These are phyloP conservation scores for Chlamydomonas sp. DNA, from an alignment of 139 green algal genomes.

Conservation along the genomic window DNA sequence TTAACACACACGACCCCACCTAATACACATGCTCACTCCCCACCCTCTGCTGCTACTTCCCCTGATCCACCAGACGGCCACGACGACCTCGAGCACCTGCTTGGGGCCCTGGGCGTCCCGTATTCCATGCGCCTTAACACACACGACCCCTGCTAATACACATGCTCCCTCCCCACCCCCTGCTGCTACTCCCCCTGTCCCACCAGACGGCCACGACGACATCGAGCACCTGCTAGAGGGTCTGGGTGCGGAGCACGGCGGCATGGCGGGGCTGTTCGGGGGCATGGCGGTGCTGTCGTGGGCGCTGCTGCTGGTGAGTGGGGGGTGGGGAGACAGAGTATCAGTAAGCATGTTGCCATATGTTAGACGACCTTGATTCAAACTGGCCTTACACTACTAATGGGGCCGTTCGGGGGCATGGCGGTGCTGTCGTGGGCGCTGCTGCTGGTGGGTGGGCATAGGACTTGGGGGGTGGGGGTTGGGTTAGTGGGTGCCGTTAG, in stretches of 20 bases:
- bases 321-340: not conserved
- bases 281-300: conserved; percentile 25
- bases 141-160: too few species aligned
- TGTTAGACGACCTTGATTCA: too few species aligned
- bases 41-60: not conserved
- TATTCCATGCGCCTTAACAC: not conserved
- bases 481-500: too few species aligned
- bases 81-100: conserved; percentile 32
- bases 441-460: too few species aligned
- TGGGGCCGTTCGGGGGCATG: too few species aligned
- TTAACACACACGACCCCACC: too few species aligned
- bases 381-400: too few species aligned
- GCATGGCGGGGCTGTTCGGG: conserved; percentile 21
- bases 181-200: not conserved
- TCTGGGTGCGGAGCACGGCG: conserved; percentile 8
- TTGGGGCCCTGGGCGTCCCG: not conserved
- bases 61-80: conserved; percentile 1
- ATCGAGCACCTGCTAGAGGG: conserved; percentile 22
- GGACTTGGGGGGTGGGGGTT: too few species aligned
- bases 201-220: conserved; percentile 28
- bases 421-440: too few species aligned
- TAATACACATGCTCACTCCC: not conserved
- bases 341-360: not conserved
- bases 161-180: not conserved
- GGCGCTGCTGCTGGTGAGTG: conserved; percentile 25